Conservation (phyloP, 208 protist species). For the Porcisia hertigi region DNA sequence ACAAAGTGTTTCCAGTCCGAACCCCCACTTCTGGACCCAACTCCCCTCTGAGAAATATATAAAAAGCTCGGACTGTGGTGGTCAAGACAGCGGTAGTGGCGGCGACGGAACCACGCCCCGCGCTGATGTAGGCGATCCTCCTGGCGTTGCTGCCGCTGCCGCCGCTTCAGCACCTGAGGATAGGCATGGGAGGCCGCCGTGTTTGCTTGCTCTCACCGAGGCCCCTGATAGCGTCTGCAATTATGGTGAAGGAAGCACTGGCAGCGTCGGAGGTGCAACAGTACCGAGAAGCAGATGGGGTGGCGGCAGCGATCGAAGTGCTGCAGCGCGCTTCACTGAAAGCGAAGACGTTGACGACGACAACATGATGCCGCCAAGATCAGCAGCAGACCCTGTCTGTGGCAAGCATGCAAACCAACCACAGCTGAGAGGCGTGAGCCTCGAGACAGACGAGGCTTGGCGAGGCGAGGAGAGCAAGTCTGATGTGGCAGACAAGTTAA, state of each 20-base stretch:
- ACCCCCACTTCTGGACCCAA: not conserved
- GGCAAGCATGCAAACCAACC: not conserved
- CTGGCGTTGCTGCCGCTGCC: not conserved
- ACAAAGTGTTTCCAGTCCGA: not conserved
- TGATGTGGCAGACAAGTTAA: slow-evolving; percentile 1
- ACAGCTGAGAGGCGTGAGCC: not conserved
- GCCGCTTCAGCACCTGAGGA: not conserved
- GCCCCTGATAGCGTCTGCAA: slow-evolving; percentile 2
- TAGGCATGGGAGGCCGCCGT: slow-evolving; percentile 9
- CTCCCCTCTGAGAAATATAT: slow-evolving; percentile 4
- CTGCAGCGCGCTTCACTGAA: not conserved
- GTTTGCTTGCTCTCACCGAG: slow-evolving; percentile 23
- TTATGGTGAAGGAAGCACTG: not conserved
- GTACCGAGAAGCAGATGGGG: not conserved
- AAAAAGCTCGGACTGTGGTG: not conserved
- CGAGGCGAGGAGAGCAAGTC: not conserved
- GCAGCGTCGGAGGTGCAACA: not conserved
- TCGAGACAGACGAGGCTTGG: not conserved
- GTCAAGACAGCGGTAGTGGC: not conserved
- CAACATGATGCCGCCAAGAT: not conserved
- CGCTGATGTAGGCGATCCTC: not conserved
- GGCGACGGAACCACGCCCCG: not conserved
- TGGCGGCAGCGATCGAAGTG: not conserved
- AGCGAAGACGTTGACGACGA: not conserved
- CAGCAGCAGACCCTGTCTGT: not conserved